Base-by-base conservation (phyloP, 2,329 filamentous ascomycete genomes). In the Sarocladium brachiariae region DNA sequence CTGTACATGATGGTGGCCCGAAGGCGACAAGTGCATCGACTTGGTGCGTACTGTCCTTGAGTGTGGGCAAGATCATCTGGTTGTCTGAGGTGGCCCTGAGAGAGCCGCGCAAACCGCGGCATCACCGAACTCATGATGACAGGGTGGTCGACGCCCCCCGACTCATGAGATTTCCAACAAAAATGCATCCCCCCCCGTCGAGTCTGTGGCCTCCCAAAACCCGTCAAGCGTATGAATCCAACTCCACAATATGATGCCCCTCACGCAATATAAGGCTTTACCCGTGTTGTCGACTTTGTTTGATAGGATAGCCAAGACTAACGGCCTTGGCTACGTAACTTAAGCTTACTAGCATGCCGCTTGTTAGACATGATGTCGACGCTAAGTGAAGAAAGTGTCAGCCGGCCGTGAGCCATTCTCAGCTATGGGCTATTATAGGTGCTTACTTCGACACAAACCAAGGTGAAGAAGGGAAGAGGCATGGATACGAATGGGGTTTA, bases 41-140 rank as follows among this genome's bases (percentile, higher is more conserved):
- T 14, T 37, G 14, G 34, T n/a, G 34, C 11, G 6, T 9, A n/a
- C 34, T 18, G 16, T 37, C 34, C 34, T 18, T 30, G 27, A 13
- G 13, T 30, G 27, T 30, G 27, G 13, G 27, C 27, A 7, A 30
- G 7, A 30, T 7, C 7, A 30, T 30, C 27, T 30, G 27, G 27
- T 30, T 13, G 7, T 30, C 27, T 30, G 27, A 7, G 27, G 27
- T 23, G 37, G 37, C 18, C 9, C 8, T 11, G 16, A 25, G 39
- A 43, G 39, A 43, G 27, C 21, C 39, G 39, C 39, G 39, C 23
- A 43, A 43, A 43, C 19, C 39, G 39, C 39, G 39, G 39, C 24
- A 23, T 43, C 23, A 27, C 39, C 39, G 39, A 43, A 7, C 21
- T 25, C 27, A 4, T n/a, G 16, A 7, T 43, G 39, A n/a, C 23